phyloP scores from a whole-genome alignment of 1,139 yeast genomes.

The Groenewaldozyma auringiensis region DNA sequence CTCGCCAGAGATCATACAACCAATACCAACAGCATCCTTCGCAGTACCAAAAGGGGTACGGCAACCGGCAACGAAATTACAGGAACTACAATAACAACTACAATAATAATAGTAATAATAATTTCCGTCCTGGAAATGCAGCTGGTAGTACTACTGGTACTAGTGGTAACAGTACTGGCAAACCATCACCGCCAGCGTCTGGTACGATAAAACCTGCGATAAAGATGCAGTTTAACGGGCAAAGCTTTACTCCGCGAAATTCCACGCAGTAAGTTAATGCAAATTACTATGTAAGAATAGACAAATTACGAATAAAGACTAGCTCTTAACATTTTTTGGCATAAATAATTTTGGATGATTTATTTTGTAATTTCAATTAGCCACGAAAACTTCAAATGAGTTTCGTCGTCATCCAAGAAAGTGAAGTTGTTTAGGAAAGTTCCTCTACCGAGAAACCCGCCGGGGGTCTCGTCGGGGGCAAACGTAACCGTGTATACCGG shows the following conservation, averaged over 20 bases:
- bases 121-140: no score
- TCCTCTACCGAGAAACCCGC: slow-evolving; percentile 85
- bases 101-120: not conserved
- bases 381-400: slow-evolving; percentile 78
- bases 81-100: not conserved
- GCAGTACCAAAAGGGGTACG: not conserved
- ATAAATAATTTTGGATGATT: not conserved
- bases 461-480: slow-evolving; percentile 88
- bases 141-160: not conserved
- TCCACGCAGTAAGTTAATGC: not conserved
- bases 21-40: not conserved
- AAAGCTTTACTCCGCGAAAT: slow-evolving; percentile 1
- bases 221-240: slow-evolving; percentile 5
- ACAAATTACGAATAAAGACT: no score
- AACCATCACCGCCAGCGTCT: slow-evolving; percentile 1
- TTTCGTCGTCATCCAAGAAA: slow-evolving; percentile 82
- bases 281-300: not conserved
- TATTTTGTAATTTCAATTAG: slow-evolving; percentile 64
- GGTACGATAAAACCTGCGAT: not conserved
- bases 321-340: no score
- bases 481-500: slow-evolving; percentile 68
- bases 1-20: not conserved
- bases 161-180: not conserved
- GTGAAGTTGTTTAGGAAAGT: slow-evolving; percentile 72
- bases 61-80: not conserved